These are phyloP conservation scores for Cystobasidium slooffiae DNA, from an alignment of 1,284 basidiomycete species.

Conservation along the genomic window DNA sequence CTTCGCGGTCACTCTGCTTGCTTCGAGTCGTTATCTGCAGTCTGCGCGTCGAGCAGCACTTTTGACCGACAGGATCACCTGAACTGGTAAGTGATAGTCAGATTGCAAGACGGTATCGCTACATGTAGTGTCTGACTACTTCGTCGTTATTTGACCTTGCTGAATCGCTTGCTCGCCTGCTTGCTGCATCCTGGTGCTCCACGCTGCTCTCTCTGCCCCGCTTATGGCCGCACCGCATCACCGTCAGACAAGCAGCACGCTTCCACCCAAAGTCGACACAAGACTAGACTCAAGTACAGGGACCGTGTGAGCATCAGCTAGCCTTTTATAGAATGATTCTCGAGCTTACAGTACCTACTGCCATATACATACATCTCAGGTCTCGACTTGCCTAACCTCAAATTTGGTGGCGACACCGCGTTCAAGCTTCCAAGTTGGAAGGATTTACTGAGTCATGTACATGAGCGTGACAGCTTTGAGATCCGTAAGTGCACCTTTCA, in stretches of 20 bases:
- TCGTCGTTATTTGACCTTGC: no score
- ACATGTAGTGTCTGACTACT: no score
- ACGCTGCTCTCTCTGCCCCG: background rate
- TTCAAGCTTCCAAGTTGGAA: no score
- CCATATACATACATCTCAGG: background rate
- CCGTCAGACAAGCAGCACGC: conserved; percentile 8
- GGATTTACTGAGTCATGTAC: background rate
- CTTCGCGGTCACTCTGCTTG: no score
- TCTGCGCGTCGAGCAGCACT: no score
- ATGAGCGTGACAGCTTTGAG: background rate
- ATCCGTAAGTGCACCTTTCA: background rate
- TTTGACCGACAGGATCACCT: no score
- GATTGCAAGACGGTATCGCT: no score
- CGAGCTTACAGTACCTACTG: background rate
- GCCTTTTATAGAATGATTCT: no score
- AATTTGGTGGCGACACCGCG: no score
- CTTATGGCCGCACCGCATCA: background rate
- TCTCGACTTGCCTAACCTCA: background rate
- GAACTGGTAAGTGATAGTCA: no score
- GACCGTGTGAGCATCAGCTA: background rate
- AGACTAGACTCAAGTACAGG: background rate
- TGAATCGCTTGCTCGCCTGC: background rate
- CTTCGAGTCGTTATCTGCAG: no score
- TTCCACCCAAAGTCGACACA: background rate
- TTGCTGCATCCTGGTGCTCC: background rate